Evolutionary conservation across 2,329 filamentous ascomycete species (phyloP), one percentile per base, ranked within the genome.

Genomic region (Parasarocladium wereldwijsianum): DNA sequence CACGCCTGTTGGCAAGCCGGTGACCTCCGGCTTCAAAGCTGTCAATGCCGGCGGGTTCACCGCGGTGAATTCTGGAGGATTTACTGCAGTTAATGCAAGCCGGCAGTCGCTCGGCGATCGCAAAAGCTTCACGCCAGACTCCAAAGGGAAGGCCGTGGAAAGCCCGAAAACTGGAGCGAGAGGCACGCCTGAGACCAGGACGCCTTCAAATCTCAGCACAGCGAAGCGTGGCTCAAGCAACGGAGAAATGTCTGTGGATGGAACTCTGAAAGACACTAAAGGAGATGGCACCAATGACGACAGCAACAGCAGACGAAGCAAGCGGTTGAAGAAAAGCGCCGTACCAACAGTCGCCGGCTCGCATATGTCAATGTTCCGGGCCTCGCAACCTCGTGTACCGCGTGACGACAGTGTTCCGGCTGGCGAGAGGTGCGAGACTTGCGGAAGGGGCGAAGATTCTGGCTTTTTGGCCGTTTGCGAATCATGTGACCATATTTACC

Each of bases 281-380:
- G 47, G 46, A 8, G 61, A 65, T 24, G 63, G 58, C 19, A 69
- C 70, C 8, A 76, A 84, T 31, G 54, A 52, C 2, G 78, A 84
- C 29, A 62, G 60, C 40, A 70, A 70, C 37, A 83, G 79, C 39
- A 72, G 90, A 37, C 76, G 87, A 34, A 94, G 86, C 54, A 98
- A 98, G 58, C 75, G 90, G 24, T 64, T 93, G 9, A 93, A 90
- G 54, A 93, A 92, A 35, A 45, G 73, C 53, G 60, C 64, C 24
- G 69, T 76, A 20, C 84, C 87, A 24, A 93, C 83, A 19, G 84
- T 98, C 41, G 85, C 85, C 39, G 90, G 90, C 32, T 96, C 87
- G 31, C 85, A 96, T 56, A 96, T 96, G 85, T 90, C 83, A 36
- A 72, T 87, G 45, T 85, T 93, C 47, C 81, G 87, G 31, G 83